A percentile compares a stretch with the other conserved stretches of the same genome.
phyloP scores from a whole-genome alignment of 2,329 filamentous ascomycete species.

The Penicillium frequentans region DNA sequence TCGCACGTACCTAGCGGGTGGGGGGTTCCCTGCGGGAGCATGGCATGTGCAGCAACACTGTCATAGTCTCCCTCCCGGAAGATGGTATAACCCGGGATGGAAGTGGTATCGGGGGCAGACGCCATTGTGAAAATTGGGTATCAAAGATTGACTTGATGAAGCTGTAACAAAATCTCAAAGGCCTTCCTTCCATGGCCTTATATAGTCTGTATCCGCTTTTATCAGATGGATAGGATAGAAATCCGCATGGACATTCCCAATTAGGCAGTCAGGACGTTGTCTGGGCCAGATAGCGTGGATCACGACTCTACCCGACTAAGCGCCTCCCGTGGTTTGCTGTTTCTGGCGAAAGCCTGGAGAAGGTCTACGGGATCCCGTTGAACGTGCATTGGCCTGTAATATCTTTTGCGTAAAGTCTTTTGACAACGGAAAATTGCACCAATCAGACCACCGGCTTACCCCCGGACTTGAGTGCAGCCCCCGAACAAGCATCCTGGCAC shows the following conservation, averaged over 20 bases:
- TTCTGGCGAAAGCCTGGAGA: slow-evolving; percentile 20
- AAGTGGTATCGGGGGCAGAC: slow-evolving; percentile 26
- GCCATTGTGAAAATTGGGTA: slow-evolving; percentile 19
- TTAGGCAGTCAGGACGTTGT: slow-evolving; percentile 18
- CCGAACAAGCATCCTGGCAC: neutral
- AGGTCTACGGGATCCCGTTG: neutral
- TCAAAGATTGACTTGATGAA: slow-evolving; percentile 9
- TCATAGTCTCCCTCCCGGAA: slow-evolving; percentile 29
- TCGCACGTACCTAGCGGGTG: slow-evolving; percentile 23
- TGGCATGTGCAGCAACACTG: slow-evolving; percentile 24
- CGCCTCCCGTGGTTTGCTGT: slow-evolving; percentile 3
- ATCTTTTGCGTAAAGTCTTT: slow-evolving; percentile 18
- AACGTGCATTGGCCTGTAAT: slow-evolving; percentile 10
- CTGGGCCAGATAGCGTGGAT: slow-evolving; percentile 6
- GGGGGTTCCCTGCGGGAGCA: slow-evolving; percentile 21
- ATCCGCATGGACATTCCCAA: slow-evolving; percentile 25
- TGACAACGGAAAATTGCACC: slow-evolving; percentile 5
- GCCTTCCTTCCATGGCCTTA: slow-evolving; percentile 9
- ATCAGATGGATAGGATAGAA: slow-evolving; percentile 15
- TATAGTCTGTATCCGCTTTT: slow-evolving; percentile 12
- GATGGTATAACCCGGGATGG: slow-evolving; percentile 28
- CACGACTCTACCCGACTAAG: slow-evolving; percentile 14
- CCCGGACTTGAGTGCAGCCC: neutral
- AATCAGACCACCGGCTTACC: slow-evolving; percentile 7
- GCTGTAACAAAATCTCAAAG: slow-evolving; percentile 7